Evolutionary conservation across 306 rosid species (phyloP).

Genomic region (Arachis stenosperma): DNA sequence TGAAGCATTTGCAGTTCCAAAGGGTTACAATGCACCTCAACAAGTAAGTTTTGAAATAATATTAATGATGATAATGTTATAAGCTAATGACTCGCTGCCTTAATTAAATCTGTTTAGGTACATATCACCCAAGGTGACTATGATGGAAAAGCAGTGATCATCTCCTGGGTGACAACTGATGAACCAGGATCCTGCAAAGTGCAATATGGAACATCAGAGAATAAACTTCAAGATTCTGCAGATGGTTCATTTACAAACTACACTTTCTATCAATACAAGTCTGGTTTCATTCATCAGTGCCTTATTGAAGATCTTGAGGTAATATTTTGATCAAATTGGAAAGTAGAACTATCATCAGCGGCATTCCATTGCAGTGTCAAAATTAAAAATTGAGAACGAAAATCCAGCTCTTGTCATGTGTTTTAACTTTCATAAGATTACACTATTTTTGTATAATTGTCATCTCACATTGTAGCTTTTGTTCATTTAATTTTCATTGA

Average conservation of each 20-base stretch:
- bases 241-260: constrained; percentile 65
- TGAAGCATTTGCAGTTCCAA: constrained; percentile 69
- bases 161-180: constrained; percentile 87
- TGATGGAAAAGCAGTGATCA: constrained; percentile 85
- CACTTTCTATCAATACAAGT: constrained; percentile 75
- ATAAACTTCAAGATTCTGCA: constrained; percentile 51
- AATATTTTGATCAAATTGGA: constrained; percentile 24
- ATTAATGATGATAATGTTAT: constrained; percentile 4
- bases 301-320: constrained; percentile 83
- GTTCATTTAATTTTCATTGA: constrained; percentile 25
- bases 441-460: constrained; percentile 13
- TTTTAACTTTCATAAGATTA: constrained; percentile 32
- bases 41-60: constrained; percentile 58
- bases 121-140: constrained; percentile 98
- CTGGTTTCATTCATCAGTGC: constrained; percentile 94
- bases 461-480: constrained; percentile 6
- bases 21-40: constrained; percentile 87
- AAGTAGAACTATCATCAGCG: constrained; percentile 24
- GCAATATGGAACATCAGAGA: constrained; percentile 60
- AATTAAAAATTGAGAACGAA: constrained; percentile 17
- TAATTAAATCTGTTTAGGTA: constrained; percentile 58
- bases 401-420: constrained; percentile 1
- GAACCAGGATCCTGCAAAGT: constrained; percentile 70
- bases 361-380: constrained; percentile 24
- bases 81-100: constrained; percentile 13